phyloP scores from a whole-genome alignment of 768 basidiomycete species.

The Agrocybe chaxingu region DNA sequence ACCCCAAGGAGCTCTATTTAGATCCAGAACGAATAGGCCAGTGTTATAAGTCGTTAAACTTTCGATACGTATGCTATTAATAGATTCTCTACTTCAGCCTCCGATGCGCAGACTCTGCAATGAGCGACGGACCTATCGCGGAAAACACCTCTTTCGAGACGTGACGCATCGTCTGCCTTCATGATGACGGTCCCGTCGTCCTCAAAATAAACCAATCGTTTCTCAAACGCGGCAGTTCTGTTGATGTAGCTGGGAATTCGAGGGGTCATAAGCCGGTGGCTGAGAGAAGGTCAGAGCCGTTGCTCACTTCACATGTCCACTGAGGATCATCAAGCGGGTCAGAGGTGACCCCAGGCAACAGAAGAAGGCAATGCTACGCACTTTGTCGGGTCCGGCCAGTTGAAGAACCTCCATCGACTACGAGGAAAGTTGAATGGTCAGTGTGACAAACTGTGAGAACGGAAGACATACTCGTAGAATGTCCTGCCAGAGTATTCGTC shows the following conservation, averaged over 20 bases:
- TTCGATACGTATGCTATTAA: slow-evolving; percentile 69
- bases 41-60: slow-evolving; percentile 62
- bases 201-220: slow-evolving; percentile 54
- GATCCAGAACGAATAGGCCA: slow-evolving; percentile 82
- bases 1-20: slow-evolving; percentile 83
- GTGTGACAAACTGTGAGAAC: not conserved
- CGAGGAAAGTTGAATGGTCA: slow-evolving; percentile 1
- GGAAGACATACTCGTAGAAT: slow-evolving; percentile 61
- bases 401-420: slow-evolving; percentile 62
- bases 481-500: slow-evolving; percentile 61
- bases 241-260: slow-evolving; percentile 56
- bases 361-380: slow-evolving; percentile 27
- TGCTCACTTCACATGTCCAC: slow-evolving; percentile 68
- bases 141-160: slow-evolving; percentile 47
- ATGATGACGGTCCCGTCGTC: slow-evolving; percentile 64
- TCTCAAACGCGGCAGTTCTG: slow-evolving; percentile 45
- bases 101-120: not conserved
- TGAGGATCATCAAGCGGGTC: slow-evolving; percentile 23
- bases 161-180: slow-evolving; percentile 70
- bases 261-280: not conserved
- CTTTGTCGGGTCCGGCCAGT: slow-evolving; percentile 65
- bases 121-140: slow-evolving; percentile 53
- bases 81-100: not conserved
- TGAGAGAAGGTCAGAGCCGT: not conserved
- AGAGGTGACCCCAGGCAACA: slow-evolving; percentile 3